Evolutionary conservation across 257 asterid genomes (phyloP), one percentile per base, ranked within the genome.

Genomic region (Anisodus acutangulus): DNA sequence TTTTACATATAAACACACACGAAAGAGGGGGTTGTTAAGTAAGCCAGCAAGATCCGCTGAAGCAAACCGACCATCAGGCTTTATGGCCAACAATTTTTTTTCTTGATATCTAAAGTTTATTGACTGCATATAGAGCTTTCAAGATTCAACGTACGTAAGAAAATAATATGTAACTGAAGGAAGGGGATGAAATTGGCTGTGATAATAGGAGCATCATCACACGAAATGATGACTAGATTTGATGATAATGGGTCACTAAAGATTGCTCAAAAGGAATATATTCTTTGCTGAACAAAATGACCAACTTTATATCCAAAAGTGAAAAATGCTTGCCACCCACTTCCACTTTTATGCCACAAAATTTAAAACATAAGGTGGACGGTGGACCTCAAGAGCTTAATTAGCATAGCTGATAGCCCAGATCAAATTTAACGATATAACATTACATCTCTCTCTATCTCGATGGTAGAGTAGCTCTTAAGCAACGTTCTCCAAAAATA

Each of bases 1-100:
- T n/a, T 54, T 76, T 11, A 76, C 81, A 6, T 63, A n/a, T n/a
- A n/a, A n/a, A n/a, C n/a, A n/a, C n/a, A n/a, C n/a, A n/a, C n/a
- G 81, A 22, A 51, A 51, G 15, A 51, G 13, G 17, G 15, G 63
- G 4, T 2, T 47, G 76, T 12, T 7, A 9, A 72, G 12, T 9
- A 19, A 54, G 15, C 45, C 43, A 17, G 78, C 82, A 83, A 26
- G 66, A 68, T 78, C 83, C 58, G 63, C 57, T 78, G 88, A 78
- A 83, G 78, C 79, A 79, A 72, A 76, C 78, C 86, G 71, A 72
- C 84, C 64, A 60, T 59, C 83, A 53, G 64, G 85, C 83, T 76
- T 85, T 83, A 69, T 53, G 63, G 84, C 80, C 55, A 78, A 59
- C 76, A 45, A 11, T 49, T 10, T 2, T 76, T 76, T 13, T 49